Evolutionary conservation across 2,329 filamentous ascomycete genomes (phyloP), one percentile per base, ranked within the genome.

Genomic region (Rhexocercosporidium sp.): DNA sequence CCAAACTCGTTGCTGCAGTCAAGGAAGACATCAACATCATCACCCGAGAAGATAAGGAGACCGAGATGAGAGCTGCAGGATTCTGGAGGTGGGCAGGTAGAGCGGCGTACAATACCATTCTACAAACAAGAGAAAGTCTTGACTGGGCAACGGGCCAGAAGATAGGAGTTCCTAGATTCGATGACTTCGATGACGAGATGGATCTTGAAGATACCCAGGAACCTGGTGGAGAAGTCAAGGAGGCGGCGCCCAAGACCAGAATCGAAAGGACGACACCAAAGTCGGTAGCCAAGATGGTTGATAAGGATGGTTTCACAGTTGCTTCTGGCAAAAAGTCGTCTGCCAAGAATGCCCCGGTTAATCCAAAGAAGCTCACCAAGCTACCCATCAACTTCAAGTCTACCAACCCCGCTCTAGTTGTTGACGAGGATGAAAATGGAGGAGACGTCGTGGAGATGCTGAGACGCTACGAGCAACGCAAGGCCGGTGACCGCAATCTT

Each of bases 81-180:
- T 78, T 78, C 59, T 76, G 73, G 72, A 69, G 75, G 59, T 78
- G 74, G 73, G 75, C 75, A 25, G 76, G 74, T 8, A 73, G 70
- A 22, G 69, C 65, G 8, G 73, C 71, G 3, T 73, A 66, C 31
- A 47, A 71, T 11, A 56, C 68, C 1, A 76, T 76, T 12, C 37
- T 60, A 34, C 51, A 66, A n/a, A 72, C 62, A 5, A 69, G 72
- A 25, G 57, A 73, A 31, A 64, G 64, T 2, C 61, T 75, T 5
- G 75, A 76, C 61, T 76, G 75, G 74, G 73, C 73, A 4, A 76
- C 73, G 12, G 74, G 74, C 12, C 73, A 75, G 44, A 76, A 74
- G 61, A 75, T 51, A 34, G 66, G 61, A 12, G 27, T 53, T 12
- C 57, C 27, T 20, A 56, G 59, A 22, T 53, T 60, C 44, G 62